Base-by-base conservation (phyloP, 2,329 filamentous ascomycete species). In the Aspergillus unguis region DNA sequence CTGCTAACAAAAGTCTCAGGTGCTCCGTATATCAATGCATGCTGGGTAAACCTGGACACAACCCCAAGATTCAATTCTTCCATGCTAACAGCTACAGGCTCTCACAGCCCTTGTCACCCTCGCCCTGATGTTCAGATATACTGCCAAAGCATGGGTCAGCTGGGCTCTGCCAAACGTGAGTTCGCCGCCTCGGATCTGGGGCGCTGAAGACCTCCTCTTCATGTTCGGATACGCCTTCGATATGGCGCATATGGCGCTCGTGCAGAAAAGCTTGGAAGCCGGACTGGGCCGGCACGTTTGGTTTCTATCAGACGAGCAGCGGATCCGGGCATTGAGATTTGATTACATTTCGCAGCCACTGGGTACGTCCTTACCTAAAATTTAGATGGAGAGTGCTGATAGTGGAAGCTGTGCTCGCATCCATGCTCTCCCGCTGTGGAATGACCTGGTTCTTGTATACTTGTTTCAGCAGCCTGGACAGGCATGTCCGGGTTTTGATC, bases 381-480 rank as follows among this genome's bases (percentile, higher is more conserved):
- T 11, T 25, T 27, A 23, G 10, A 43, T 17, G 25, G 8, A 31
- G n/a, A 28, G 23, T 28, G 17, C 25, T 17, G n/a, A 43, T 3
- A 17, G 41, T 28, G 17, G 10, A 23, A 68, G 60, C 67, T 6
- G 65, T 71, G 4, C 32, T 63, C 8, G 66, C 69, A 1, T 62
- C 67, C 2, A 71, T 71, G 68, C 51, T 69, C 31, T 71, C 67
- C 4, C 59, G 69, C 3, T 62, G 69, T 5, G 68, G 68, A 23
- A 71, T 71, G 63, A 71, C 69, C 60, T 67, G 67, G 61, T 71
- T 71, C 35, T 58, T 71, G 4, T 60, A 67, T 50, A 68, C 60
- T 2, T 71, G 69, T 44, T 71, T 71, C 37, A 60, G 62, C 6
- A 60, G 63, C 7, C 68, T 62, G 29, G 62, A 69, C 36, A 60